Conservation (phyloP, 1,284 basidiomycete species). For the Apiotrichum gamsii region DNA sequence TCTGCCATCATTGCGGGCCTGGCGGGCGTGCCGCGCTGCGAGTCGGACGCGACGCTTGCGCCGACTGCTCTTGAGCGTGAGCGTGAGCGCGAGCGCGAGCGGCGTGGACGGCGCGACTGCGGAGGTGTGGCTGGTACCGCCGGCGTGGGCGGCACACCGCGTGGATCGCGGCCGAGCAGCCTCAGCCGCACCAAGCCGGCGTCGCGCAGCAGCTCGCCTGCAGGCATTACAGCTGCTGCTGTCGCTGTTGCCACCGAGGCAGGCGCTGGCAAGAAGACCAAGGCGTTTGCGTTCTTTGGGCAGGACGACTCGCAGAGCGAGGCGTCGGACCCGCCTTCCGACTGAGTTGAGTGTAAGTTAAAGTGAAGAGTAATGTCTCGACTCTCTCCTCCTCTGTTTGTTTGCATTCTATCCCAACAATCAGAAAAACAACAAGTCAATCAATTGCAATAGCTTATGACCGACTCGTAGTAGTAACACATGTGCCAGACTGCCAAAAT, state of each 20-base stretch:
- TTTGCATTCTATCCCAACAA: too few relatives aligned
- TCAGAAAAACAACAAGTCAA: too few relatives aligned
- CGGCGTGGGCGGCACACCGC: constrained; percentile 14
- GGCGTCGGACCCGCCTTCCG: not conserved
- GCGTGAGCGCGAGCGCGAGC: too few relatives aligned
- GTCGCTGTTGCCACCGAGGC: not conserved
- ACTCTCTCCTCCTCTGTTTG: too few relatives aligned
- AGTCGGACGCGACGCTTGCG: constrained; percentile 11
- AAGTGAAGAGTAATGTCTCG: not conserved
- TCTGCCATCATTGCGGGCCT: too few relatives aligned
- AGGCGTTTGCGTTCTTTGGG: constrained; percentile 47
- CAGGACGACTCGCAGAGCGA: constrained; percentile 14
- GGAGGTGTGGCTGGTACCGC: not conserved
- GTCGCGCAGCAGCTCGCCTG: not conserved
- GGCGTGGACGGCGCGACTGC: constrained; percentile 1
- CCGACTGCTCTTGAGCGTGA: not conserved
- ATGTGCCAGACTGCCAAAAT: too few relatives aligned
- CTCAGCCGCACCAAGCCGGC: not conserved
- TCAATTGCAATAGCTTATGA: too few relatives aligned
- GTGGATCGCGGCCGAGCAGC: constrained; percentile 10
- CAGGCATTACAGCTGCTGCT: too few relatives aligned
- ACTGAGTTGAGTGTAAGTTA: not conserved
- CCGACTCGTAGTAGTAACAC: too few relatives aligned
- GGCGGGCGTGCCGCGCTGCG: not conserved
- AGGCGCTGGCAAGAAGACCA: constrained; percentile 20